These are phyloP conservation scores for Thermomyces lanuginosus DNA, from an alignment of 2,329 filamentous ascomycete species.

Conservation along the genomic window DNA sequence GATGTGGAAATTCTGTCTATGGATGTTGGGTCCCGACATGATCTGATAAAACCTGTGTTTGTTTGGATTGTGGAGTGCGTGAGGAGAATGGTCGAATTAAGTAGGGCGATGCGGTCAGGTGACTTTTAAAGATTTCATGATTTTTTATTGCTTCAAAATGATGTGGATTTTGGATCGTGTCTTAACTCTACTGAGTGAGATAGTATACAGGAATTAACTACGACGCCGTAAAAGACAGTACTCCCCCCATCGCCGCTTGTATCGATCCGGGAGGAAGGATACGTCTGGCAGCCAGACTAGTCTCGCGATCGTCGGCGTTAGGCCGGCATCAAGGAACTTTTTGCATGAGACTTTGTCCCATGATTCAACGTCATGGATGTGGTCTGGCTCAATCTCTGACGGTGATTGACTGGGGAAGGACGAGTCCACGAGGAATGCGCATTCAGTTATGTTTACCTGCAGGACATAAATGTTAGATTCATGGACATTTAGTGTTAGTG, in stretches of 20 bases:
- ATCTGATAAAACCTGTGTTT: no score
- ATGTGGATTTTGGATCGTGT: no score
- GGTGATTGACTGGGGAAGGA: slow-evolving; percentile 47
- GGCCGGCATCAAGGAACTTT: slow-evolving; percentile 62
- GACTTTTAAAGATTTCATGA: no score
- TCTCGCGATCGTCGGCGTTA: slow-evolving; percentile 57
- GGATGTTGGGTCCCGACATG: no score
- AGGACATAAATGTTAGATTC: slow-evolving; percentile 6
- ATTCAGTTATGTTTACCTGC: slow-evolving; percentile 52
- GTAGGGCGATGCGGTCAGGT: no score
- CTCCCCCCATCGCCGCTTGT: slow-evolving; percentile 63
- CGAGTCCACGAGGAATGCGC: slow-evolving; percentile 76
- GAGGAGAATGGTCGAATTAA: no score
- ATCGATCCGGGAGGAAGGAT: slow-evolving; percentile 49
- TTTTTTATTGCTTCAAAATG: no score
- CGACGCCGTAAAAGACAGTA: slow-evolving; percentile 72
- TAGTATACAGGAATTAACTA: no score
- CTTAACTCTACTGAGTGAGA: no score
- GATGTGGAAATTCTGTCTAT: no score
- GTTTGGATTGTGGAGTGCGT: no score
- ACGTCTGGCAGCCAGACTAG: slow-evolving; percentile 68
- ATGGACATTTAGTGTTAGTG: slow-evolving; percentile 2
- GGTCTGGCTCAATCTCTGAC: slow-evolving; percentile 63
- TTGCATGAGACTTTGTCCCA: slow-evolving; percentile 68
- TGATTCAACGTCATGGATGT: slow-evolving; percentile 51